Evolutionary conservation across 805 yeast genomes (phyloP), one percentile per base, ranked within the genome.

Genomic region (Pichia ethanolica): DNA sequence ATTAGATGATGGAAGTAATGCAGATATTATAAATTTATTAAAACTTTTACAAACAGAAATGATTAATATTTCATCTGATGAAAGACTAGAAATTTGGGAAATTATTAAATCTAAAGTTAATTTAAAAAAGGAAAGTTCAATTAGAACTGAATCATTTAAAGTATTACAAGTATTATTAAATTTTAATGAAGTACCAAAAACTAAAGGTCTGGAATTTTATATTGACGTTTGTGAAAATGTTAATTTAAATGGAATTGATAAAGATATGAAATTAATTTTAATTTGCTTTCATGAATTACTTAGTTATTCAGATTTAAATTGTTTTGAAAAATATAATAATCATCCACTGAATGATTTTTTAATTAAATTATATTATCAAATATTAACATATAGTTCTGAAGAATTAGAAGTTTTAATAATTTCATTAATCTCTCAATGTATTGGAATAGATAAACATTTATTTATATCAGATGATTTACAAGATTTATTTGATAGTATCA

Each of bases 51-150:
- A 76, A 7, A 72, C 72, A 2, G 69, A 79, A 4, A 63, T 87
- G 3, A 73, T 73, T 26, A 75, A 72, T 44, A 73, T 72, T 45
- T 69, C 82, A 4, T 73, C 81, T 3, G 71, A 82, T 0, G 75
- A 84, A 3, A 72, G 86, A 5, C 81, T 87, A 0, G 89, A 85
- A 53, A 71, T 87, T 1, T 88, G 96, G 96, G 79, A 82, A 61
- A 66, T 81, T 46, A 82, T 84, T 0, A 69, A 77, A 51, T 78
- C 74, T 45, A 64, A 83, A 61, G 71, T 86, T 45, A 68, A 68
- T 7, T 60, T 67, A 0, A 60, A 62, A 3, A 61, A 58, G 34
- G 58, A 57, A 25, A 49, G 62, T 1, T 69, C 65, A 14, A 63
- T 71, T 4, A 66, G 83, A 30, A 65, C 74, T 34, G 74, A 76